phyloP scores from a whole-genome alignment of 768 basidiomycete genomes.

The Phaffia australis region DNA sequence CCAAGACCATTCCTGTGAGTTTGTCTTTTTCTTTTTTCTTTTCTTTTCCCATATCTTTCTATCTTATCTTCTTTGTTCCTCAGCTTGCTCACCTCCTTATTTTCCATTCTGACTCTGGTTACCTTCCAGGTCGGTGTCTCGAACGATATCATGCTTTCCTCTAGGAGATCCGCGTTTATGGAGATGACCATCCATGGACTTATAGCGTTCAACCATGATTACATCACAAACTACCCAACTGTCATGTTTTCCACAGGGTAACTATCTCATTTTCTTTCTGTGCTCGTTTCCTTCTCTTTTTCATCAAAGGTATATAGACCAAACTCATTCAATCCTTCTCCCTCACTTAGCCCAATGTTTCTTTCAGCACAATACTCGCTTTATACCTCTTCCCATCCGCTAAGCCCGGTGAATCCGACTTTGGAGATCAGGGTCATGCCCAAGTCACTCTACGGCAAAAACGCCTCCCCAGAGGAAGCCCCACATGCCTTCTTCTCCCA shows the following conservation, averaged over 20 bases:
- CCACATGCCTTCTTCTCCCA: conserved; percentile 93
- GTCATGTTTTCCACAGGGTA: conserved; percentile 95
- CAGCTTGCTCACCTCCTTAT: not conserved
- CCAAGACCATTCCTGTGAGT: conserved; percentile 71
- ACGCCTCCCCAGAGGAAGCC: conserved; percentile 67
- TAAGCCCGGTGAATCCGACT: conserved; percentile 46
- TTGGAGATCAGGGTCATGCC: conserved; percentile 79
- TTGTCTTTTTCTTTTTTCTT: not conserved
- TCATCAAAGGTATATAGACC: not conserved
- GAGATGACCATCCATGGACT: conserved; percentile 69
- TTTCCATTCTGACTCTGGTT: not conserved
- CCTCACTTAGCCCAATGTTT: conserved; percentile 70
- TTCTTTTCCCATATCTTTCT: not conserved
- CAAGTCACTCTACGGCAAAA: conserved; percentile 97
- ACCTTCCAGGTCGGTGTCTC: conserved; percentile 63
- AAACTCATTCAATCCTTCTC: not conserved
- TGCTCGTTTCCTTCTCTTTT: not conserved
- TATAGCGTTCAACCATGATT: conserved; percentile 68
- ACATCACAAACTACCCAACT: conserved; percentile 93
- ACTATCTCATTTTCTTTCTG: conserved; percentile 15
- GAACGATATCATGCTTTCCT: conserved; percentile 91
- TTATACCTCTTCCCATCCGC: conserved; percentile 45
- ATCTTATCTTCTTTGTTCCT: not conserved
- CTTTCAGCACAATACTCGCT: conserved; percentile 86
- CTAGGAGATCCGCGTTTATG: conserved; percentile 75